Percentiles rank a stretch among this genome's conserved stretches.
phyloP scores from a whole-genome alignment of 768 basidiomycete genomes.

The Crassisporium funariophilum region DNA sequence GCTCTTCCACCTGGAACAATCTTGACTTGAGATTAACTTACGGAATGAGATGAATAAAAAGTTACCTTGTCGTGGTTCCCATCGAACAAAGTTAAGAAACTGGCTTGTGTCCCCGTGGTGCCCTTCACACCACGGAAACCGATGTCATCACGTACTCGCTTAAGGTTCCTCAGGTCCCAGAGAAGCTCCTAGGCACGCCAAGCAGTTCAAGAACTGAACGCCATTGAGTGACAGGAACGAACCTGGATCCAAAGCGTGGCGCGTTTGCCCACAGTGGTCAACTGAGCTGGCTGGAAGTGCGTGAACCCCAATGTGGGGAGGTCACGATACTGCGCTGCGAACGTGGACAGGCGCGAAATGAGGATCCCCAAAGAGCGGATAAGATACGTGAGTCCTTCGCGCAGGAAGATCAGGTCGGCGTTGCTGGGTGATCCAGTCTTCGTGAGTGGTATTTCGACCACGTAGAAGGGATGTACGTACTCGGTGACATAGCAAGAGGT shows the following conservation, averaged over 20 bases:
- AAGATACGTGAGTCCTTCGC: slow-evolving; percentile 81
- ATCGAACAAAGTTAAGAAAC: slow-evolving; percentile 91
- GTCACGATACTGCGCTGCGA: slow-evolving; percentile 83
- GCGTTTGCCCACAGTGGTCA: slow-evolving; percentile 97
- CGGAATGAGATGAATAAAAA: not conserved
- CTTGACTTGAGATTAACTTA: not conserved
- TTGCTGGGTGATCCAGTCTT: slow-evolving; percentile 56
- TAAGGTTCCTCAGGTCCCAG: slow-evolving; percentile 95
- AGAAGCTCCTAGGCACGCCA: slow-evolving; percentile 86
- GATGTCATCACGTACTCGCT: slow-evolving; percentile 85
- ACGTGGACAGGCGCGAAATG: slow-evolving; percentile 83
- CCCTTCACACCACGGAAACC: slow-evolving; percentile 99
- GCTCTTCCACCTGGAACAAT: slow-evolving; percentile 69
- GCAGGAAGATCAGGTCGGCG: slow-evolving; percentile 96
- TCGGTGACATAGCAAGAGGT: slow-evolving; percentile 99
- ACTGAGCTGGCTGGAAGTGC: slow-evolving; percentile 97
- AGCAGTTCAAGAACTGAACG: not conserved
- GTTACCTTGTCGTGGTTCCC: slow-evolving; percentile 89
- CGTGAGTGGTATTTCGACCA: not conserved
- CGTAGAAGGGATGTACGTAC: slow-evolving; percentile 46
- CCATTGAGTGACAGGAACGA: slow-evolving; percentile 8
- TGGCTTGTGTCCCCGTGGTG: slow-evolving; percentile 98
- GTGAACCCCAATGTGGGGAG: slow-evolving; percentile 97
- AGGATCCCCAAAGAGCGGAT: slow-evolving; percentile 87
- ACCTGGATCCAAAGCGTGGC: slow-evolving; percentile 97